Evolutionary conservation across 2,329 filamentous ascomycete species (phyloP), one percentile per base, ranked within the genome.

Genomic region (Talaromyces sp.): DNA sequence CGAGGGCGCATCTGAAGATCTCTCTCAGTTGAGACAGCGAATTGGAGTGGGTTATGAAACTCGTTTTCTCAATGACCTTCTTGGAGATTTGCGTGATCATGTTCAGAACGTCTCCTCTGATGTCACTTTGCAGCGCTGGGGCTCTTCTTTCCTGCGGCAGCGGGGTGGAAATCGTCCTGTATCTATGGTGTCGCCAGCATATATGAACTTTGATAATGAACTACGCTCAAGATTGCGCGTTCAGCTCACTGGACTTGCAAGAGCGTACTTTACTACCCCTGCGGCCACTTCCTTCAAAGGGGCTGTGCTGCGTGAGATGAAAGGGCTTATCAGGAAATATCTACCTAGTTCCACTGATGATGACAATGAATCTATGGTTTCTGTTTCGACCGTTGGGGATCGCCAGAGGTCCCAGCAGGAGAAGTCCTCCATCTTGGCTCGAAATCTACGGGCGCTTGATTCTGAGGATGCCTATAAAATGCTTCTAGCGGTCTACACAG

Each of bases 341-440:
- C 80, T 99, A 35, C 94, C 94, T 0, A 96, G 91, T 66, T 96
- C 93, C 10, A 94, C 86, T 63, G 94, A 99, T 55, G 93, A 97
- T 61, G 94, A 99, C 68, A 90, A 88, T 56, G 90, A 94, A 69
- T 96, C 91, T 0, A 88, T 93, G 77, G 86, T 93, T 74, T 92
- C 92, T 1, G 82, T 86, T 0, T 95, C 92, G 3, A 97, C 93
- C 1, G 82, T 83, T 56, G 84, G 85, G 37, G 87, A 86, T 24
- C 83, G 83, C 53, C 83, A 86, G 57, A 76, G 87, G 37, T 89
- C 85, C 16, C 89, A 91, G 62, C 90, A 96, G 65, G 92, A 97
- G 61, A 97, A 94, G 68, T 96, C 92, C 0, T 86, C 89, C 0
- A 89, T 91, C 40, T 78, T 97, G 27, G 92, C 94, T 5, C 85